phyloP scores from a whole-genome alignment of 805 yeast genomes.

The Lipomyces spencermartinsiae region DNA sequence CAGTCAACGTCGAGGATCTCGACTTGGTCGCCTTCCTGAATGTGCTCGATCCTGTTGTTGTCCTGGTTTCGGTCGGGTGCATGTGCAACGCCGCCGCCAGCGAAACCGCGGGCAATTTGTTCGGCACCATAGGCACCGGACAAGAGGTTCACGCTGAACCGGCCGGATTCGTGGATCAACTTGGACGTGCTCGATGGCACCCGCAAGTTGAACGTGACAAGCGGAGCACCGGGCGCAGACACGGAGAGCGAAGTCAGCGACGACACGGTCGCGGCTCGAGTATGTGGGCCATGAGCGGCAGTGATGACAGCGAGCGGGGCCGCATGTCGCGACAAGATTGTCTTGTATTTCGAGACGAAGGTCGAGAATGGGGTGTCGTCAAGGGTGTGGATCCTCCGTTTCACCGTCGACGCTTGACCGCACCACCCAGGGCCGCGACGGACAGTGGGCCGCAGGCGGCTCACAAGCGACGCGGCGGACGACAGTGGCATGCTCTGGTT shows the following conservation, averaged over 20 bases:
- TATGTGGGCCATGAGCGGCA: constrained; percentile 14
- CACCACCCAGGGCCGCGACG: neutral
- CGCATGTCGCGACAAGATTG: constrained; percentile 32
- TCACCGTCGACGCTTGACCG: neutral
- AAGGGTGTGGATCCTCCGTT: neutral
- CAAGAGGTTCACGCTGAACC: constrained; percentile 77
- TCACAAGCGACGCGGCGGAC: neutral
- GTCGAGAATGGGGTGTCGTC: neutral
- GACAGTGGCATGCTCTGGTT: neutral
- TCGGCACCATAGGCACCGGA: constrained; percentile 63
- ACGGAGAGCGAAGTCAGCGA: constrained; percentile 84
- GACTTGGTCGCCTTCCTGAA: constrained; percentile 11
- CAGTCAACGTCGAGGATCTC: constrained; percentile 49
- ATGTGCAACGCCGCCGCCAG: constrained; percentile 48
- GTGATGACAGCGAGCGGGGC: constrained; percentile 31
- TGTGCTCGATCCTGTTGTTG: neutral
- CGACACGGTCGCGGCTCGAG: constrained; percentile 62
- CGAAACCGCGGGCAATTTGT: constrained; percentile 68
- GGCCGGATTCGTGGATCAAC: constrained; percentile 60
- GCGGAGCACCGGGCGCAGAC: constrained; percentile 64
- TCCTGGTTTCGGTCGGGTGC: neutral
- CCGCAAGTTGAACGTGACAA: constrained; percentile 85
- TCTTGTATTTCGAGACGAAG: constrained; percentile 25
- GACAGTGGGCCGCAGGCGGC: neutral
- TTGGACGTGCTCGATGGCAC: constrained; percentile 82